These are phyloP conservation scores for Datura wrightii DNA, from an alignment of 257 asterid genomes.

Conservation along the genomic window DNA sequence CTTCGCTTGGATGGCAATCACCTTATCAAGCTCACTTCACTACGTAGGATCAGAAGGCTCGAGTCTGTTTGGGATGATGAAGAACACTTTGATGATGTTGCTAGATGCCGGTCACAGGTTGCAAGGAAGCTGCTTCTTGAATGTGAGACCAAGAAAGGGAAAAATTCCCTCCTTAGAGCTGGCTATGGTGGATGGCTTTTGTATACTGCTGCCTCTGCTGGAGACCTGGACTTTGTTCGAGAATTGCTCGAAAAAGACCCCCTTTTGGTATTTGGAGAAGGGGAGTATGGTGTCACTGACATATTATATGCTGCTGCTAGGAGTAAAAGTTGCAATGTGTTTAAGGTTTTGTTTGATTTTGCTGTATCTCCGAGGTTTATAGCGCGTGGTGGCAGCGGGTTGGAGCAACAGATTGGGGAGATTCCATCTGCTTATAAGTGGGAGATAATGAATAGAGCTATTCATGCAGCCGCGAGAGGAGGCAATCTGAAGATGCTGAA, in stretches of 20 bases:
- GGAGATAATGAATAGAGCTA: conserved; percentile 82
- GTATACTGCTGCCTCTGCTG: conserved; percentile 92
- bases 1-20: conserved; percentile 93
- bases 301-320: conserved; percentile 83
- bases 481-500: conserved; percentile 71
- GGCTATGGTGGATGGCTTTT: conserved; percentile 97
- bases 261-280: conserved; percentile 86
- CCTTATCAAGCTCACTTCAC: conserved; percentile 82
- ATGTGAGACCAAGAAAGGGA: conserved; percentile 62
- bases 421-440: conserved; percentile 68
- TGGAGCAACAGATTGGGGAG: conserved; percentile 59
- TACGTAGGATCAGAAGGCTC: conserved; percentile 79
- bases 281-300: conserved; percentile 92
- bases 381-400: conserved; percentile 34
- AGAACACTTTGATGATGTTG: conserved; percentile 77
- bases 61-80: conserved; percentile 99
- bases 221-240: conserved; percentile 71
- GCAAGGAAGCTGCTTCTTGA: conserved; percentile 64
- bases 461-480: conserved; percentile 96
- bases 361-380: conserved; percentile 70
- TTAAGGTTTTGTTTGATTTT: conserved; percentile 63
- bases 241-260: conserved; percentile 77
- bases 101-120: conserved; percentile 68
- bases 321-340: conserved; percentile 66
- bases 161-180: conserved; percentile 64